These are phyloP conservation scores for Isoetes engelmannii DNA, from an alignment of 83 land plant species.

Conservation along the genomic window DNA sequence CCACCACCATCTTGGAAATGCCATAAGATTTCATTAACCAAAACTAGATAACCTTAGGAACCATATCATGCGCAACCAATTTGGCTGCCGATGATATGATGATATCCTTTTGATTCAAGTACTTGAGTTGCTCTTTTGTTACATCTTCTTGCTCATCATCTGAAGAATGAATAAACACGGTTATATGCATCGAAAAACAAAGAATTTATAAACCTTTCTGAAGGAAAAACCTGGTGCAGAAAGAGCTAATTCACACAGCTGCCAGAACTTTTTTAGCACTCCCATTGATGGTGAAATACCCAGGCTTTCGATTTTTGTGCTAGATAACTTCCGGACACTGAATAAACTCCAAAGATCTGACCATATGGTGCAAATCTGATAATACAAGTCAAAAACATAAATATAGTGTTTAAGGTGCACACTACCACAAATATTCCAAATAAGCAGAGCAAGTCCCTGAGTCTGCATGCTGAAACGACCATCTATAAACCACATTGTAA, in stretches of 20 bases:
- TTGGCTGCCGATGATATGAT: constrained; percentile 77
- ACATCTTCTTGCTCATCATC: constrained; percentile 72
- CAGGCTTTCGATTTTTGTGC: constrained; percentile 55
- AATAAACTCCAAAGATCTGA: constrained; percentile 86
- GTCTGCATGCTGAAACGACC: too few relatives aligned
- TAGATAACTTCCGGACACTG: constrained; percentile 44
- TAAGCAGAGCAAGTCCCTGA: too few relatives aligned
- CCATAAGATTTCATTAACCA: constrained; percentile 2
- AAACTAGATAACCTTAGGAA: constrained; percentile 59
- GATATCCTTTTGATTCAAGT: constrained; percentile 63
- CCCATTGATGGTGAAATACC: constrained; percentile 55
- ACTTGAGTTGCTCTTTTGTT: constrained; percentile 57
- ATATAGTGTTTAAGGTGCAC: not conserved
- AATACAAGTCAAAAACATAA: constrained; percentile 13
- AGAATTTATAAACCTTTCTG: not conserved
- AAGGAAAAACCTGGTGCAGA: constrained; percentile 47
- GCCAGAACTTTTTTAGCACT: constrained; percentile 64
- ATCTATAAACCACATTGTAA: too few relatives aligned
- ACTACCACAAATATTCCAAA: too few relatives aligned
- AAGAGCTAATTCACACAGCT: constrained; percentile 67
- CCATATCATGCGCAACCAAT: constrained; percentile 60
- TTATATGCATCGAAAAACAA: not conserved
- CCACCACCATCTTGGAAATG: not conserved
- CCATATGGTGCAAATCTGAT: constrained; percentile 62
- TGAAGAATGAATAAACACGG: constrained; percentile 20